Percentiles rank a stretch among this genome's conserved stretches.
These are phyloP conservation scores for Russula ochroleuca DNA, from an alignment of 768 basidiomycete species.

Conservation along the genomic window DNA sequence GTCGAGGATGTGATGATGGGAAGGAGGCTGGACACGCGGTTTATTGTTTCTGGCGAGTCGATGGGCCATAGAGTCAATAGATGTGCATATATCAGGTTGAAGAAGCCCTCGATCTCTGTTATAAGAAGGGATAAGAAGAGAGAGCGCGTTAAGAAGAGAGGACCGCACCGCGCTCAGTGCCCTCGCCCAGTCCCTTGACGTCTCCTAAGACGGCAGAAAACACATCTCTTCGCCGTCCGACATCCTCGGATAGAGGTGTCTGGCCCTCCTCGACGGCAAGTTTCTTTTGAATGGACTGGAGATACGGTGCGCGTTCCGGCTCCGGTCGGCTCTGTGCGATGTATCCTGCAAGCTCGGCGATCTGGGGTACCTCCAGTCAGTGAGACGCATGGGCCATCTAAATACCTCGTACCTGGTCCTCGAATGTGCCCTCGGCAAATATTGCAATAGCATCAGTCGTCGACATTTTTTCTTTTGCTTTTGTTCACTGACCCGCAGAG, in stretches of 20 bases:
- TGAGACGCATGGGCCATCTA: background rate
- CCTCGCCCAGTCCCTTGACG: slow-evolving; percentile 68
- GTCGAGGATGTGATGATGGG: slow-evolving; percentile 52
- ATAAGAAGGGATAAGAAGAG: slow-evolving; percentile 10
- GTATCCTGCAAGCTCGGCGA: slow-evolving; percentile 75
- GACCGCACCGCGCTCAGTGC: slow-evolving; percentile 65
- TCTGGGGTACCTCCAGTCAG: slow-evolving; percentile 40
- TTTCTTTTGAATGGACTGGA: slow-evolving; percentile 62
- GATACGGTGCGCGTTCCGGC: slow-evolving; percentile 57
- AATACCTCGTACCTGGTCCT: slow-evolving; percentile 56
- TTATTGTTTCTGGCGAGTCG: slow-evolving; percentile 52
- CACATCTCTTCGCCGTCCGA: slow-evolving; percentile 47
- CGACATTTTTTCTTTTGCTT: slow-evolving; percentile 43
- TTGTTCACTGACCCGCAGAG: background rate
- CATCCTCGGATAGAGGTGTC: slow-evolving; percentile 52
- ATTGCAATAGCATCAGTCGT: slow-evolving; percentile 73
- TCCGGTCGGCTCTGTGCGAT: slow-evolving; percentile 62
- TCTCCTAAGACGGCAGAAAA: slow-evolving; percentile 58
- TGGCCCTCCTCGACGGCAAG: slow-evolving; percentile 49
- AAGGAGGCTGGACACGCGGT: slow-evolving; percentile 48
- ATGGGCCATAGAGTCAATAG: slow-evolving; percentile 55
- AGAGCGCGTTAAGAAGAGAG: background rate
- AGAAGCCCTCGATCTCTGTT: slow-evolving; percentile 81
- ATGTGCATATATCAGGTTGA: slow-evolving; percentile 77
- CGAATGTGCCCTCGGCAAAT: slow-evolving; percentile 84